Evolutionary conservation across 768 basidiomycete genomes (phyloP), one percentile per base, ranked within the genome.

Genomic region (Infundibulicybe gibba): DNA sequence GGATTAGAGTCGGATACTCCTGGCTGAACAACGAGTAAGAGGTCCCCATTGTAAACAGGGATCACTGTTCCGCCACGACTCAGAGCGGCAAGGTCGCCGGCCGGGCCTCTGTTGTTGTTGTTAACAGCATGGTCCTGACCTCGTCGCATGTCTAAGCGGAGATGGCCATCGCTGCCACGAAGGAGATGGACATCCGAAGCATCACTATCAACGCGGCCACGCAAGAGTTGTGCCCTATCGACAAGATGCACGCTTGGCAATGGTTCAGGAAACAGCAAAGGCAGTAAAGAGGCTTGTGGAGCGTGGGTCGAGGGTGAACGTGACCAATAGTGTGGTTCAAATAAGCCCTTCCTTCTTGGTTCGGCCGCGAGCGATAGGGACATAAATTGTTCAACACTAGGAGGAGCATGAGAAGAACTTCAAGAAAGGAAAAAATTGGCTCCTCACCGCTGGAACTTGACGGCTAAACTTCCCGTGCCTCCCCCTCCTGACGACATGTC

Each of bases 301-400:
- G 70, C 57, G 33, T 69, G 61, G 5, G 60, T 49, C 2, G 68
- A 61, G 19, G 61, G 55, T 11, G 70, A 50, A 38, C 76, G 74
- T 4, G 72, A 67, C 87, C 87, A 91, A 64, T 84, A 89, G 53
- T 83, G 79, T 0, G 87, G 86, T 52, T 89, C 87, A 47, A 87
- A 90, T 2, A 85, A 64, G 6, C 86, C 85, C 59, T 76, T 82
- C n/a, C 82, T 72, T 16, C 83, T 76, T 6, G 87, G 81, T 55
- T 92, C 90, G 13, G 84, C 80, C 33, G 85, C 80, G 31, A 89
- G 61, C 2, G 90, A 91, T 15, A 89, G 69, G 0, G 85, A 80
- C 78, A 84, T 85, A 55, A 89, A 90, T 50, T 87, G 85, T 19
- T 87, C 87, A 50, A 86, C 67, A 6, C 85, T 89, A 52, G 39